These are phyloP conservation scores for Plantago coronopus DNA, from an alignment of 305 asterid species.

Conservation along the genomic window DNA sequence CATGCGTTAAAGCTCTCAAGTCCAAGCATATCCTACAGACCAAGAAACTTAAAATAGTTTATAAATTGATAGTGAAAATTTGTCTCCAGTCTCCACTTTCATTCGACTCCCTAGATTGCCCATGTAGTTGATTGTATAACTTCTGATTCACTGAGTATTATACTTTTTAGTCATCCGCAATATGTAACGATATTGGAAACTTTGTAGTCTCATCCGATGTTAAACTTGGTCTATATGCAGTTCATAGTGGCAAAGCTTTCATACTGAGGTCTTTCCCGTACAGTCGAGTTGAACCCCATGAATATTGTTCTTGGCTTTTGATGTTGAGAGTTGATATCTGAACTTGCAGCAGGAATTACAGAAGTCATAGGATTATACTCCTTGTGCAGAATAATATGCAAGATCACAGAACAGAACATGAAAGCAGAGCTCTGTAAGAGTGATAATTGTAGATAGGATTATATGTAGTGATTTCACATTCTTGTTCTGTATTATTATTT, in stretches of 20 bases:
- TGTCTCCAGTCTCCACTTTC: neutral
- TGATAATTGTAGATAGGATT: constrained; percentile 31
- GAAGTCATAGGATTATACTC: constrained; percentile 13
- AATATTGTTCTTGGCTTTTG: constrained; percentile 5
- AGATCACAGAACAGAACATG: constrained; percentile 24
- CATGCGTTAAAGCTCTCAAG: neutral
- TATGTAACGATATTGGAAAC: neutral
- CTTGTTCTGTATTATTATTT: constrained; percentile 12
- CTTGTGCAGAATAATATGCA: constrained; percentile 19
- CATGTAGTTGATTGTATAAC: no score
- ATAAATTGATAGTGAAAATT: neutral
- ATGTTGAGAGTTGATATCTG: constrained; percentile 4
- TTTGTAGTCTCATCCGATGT: constrained; percentile 3
- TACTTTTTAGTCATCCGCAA: no score
- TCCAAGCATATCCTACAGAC: no score
- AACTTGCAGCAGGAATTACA: constrained; percentile 19
- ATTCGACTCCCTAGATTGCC: no score
- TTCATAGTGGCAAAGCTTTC: constrained; percentile 15
- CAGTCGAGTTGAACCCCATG: constrained; percentile 18
- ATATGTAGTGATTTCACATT: constrained; percentile 20
- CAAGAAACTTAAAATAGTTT: neutral
- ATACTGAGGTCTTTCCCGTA: constrained; percentile 14
- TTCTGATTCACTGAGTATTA: no score
- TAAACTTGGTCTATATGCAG: constrained; percentile 20
- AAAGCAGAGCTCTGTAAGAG: constrained; percentile 17